These are phyloP conservation scores for Agroathelia rolfsii DNA, from an alignment of 1,284 basidiomycete genomes.

Conservation along the genomic window DNA sequence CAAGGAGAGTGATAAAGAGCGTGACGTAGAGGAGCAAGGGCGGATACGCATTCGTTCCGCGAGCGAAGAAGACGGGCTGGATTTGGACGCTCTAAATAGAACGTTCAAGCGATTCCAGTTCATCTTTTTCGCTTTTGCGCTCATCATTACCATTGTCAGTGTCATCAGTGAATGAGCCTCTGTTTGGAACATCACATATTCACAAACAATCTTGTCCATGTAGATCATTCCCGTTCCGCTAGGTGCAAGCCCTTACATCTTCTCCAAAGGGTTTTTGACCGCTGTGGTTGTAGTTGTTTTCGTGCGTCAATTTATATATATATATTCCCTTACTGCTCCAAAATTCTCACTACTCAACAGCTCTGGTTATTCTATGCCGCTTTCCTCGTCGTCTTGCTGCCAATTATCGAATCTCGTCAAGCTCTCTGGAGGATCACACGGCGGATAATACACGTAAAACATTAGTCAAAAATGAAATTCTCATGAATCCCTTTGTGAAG, in stretches of 20 bases:
- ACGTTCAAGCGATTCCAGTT: conserved; percentile 14
- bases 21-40: no score
- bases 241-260: conserved; percentile 12
- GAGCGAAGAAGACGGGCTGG: conserved; percentile 10
- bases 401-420: conserved; percentile 13
- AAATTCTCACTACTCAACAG: conserved; percentile 3
- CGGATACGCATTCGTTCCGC: no score
- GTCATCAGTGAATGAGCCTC: no score
- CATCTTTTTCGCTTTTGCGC: conserved; percentile 11
- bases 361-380: conserved; percentile 14
- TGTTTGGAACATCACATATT: no score
- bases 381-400: conserved; percentile 14
- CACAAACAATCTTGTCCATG: no score
- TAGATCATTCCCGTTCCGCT: conserved; percentile 15
- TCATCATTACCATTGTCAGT: conserved; percentile 16
- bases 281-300: conserved; percentile 12
- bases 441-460: no score
- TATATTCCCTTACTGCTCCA: not conserved
- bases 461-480: no score
- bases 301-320: conserved; percentile 8
- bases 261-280: conserved; percentile 12
- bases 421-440: conserved; percentile 10
- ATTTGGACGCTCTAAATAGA: conserved; percentile 12
- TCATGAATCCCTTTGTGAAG: no score
- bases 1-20: not conserved